A percentile compares a stretch with the other conserved stretches of the same genome.
phyloP scores from a whole-genome alignment of 2,329 filamentous ascomycete genomes.

The Talaromyces amestolkiae region DNA sequence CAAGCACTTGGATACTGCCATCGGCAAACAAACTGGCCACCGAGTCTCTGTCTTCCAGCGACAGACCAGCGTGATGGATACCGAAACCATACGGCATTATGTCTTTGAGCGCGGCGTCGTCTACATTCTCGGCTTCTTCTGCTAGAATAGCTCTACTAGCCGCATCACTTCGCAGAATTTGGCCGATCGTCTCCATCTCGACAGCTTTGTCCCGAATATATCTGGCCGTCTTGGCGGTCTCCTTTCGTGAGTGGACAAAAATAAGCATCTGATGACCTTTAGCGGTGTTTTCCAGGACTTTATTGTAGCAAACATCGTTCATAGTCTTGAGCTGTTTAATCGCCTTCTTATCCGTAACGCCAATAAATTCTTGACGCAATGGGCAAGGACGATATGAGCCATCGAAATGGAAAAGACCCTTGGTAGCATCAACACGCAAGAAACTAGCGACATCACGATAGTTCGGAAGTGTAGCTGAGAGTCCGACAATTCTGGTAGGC shows the following conservation, averaged over 20 bases:
- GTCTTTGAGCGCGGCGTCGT: constrained; percentile 87
- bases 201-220: constrained; percentile 95
- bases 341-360: constrained; percentile 94
- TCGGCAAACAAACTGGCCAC: constrained; percentile 93
- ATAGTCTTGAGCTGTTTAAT: constrained; percentile 99
- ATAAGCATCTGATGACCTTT: constrained; percentile 77
- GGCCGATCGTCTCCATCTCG: constrained; percentile 95
- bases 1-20: constrained; percentile 88
- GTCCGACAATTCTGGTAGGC: constrained; percentile 82
- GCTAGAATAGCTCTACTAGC: constrained; percentile 84
- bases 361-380: constrained; percentile 93
- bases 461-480: constrained; percentile 94
- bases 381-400: constrained; percentile 91
- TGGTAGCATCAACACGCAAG: constrained; percentile 79
- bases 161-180: constrained; percentile 89
- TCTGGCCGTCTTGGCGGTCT: constrained; percentile 94
- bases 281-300: constrained; percentile 78
- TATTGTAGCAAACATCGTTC: constrained; percentile 98
- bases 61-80: constrained; percentile 98
- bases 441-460: constrained; percentile 96
- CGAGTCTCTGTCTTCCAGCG: constrained; percentile 85
- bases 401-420: constrained; percentile 94
- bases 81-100: constrained; percentile 94
- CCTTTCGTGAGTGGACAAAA: constrained; percentile 96
- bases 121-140: constrained; percentile 77